Evolutionary conservation across 345 rosid genomes (phyloP).

Genomic region (Linum tenue): DNA sequence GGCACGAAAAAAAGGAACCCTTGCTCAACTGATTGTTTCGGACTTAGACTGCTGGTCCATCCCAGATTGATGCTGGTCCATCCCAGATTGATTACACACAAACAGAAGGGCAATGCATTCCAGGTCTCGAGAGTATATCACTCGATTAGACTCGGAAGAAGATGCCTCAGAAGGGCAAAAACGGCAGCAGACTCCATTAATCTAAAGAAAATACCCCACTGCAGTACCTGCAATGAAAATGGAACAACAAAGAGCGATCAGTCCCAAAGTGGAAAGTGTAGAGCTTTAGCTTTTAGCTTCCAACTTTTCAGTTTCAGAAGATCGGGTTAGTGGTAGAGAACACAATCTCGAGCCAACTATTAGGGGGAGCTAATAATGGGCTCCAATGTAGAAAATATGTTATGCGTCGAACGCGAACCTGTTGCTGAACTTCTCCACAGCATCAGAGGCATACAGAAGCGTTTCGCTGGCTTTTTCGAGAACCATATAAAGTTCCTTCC

Average conservation of each 20-base stretch:
- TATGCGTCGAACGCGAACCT: constrained; percentile 30
- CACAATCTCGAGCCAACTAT: background rate
- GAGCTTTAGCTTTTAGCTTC: too few species aligned
- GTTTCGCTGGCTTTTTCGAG: constrained; percentile 79
- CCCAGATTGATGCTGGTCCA: too few species aligned
- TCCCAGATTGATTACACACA: too few species aligned
- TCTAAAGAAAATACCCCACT: constrained; percentile 42
- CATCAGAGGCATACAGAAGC: constrained; percentile 82
- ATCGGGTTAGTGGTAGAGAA: background rate
- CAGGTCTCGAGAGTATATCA: too few species aligned
- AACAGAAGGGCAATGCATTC: too few species aligned
- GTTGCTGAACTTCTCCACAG: constrained; percentile 87
- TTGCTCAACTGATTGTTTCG: too few species aligned
- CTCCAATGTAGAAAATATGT: background rate
- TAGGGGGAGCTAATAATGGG: background rate
- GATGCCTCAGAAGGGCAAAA: background rate
- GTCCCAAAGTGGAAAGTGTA: background rate
- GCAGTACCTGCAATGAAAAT: constrained; percentile 32
- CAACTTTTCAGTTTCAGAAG: background rate
- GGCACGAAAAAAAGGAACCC: too few species aligned
- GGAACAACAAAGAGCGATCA: background rate
- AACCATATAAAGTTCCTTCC: constrained; percentile 86
- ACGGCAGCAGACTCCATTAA: constrained; percentile 6
- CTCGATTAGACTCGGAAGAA: too few species aligned
- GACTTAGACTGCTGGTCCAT: too few species aligned